These are phyloP conservation scores for Evansstolkia leycettana DNA, from an alignment of 495 filamentous ascomycete genomes.

Conservation along the genomic window DNA sequence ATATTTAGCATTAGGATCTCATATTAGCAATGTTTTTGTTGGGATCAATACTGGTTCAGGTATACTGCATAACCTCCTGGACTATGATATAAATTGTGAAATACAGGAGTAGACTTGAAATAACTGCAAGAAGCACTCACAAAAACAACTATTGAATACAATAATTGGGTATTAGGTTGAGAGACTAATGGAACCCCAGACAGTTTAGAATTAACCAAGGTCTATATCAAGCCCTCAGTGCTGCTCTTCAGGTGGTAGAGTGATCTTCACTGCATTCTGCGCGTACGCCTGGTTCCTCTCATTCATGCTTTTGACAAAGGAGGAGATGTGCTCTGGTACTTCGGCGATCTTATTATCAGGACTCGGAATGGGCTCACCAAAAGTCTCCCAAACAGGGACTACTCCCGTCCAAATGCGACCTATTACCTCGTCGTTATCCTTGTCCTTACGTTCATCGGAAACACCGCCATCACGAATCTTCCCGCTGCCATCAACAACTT, in stretches of 20 bases:
- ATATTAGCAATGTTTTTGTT: no score
- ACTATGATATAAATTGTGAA: no score
- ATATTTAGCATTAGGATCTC: no score
- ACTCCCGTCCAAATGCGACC: slow-evolving; percentile 69
- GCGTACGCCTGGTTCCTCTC: slow-evolving; percentile 39
- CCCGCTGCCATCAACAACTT: slow-evolving; percentile 57
- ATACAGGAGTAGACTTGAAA: no score
- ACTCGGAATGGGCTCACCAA: slow-evolving; percentile 59
- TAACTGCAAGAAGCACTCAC: no score
- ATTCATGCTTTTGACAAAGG: slow-evolving; percentile 46
- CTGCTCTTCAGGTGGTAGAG: slow-evolving; percentile 26
- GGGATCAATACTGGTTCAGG: no score
- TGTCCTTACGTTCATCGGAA: slow-evolving; percentile 59
- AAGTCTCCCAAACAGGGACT: slow-evolving; percentile 54
- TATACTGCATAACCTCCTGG: no score
- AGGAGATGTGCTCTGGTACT: slow-evolving; percentile 51
- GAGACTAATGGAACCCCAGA: no score
- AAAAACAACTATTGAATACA: no score
- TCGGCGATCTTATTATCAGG: slow-evolving; percentile 44
- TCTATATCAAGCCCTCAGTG: no score
- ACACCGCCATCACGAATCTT: slow-evolving; percentile 64
- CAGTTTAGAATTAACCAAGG: no score
- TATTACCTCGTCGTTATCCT: slow-evolving; percentile 45
- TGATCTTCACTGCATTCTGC: slow-evolving; percentile 24
- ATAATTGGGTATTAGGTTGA: no score